A percentile compares a stretch with the other conserved stretches of the same genome.
These are phyloP conservation scores for Penicillium griseofulvum DNA, from an alignment of 2,329 filamentous ascomycete genomes.

Conservation along the genomic window DNA sequence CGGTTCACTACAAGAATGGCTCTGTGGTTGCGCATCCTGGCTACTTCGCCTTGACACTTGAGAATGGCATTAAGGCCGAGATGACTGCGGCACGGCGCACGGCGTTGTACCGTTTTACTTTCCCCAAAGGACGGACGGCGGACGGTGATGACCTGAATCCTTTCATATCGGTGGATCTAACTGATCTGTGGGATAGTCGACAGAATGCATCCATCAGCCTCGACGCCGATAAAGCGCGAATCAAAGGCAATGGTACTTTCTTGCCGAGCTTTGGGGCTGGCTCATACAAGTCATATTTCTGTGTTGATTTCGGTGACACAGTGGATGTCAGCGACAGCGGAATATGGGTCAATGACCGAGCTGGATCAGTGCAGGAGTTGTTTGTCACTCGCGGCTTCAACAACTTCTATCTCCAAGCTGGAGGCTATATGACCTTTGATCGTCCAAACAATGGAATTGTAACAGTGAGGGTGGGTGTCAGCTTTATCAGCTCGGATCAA, in stretches of 20 bases:
- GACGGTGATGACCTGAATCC: slow-evolving; percentile 44
- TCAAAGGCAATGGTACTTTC: slow-evolving; percentile 60
- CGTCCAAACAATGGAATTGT: slow-evolving; percentile 51
- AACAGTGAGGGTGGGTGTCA: slow-evolving; percentile 62
- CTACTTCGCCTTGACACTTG: slow-evolving; percentile 60
- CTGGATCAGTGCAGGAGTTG: slow-evolving; percentile 51
- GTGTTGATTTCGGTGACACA: slow-evolving; percentile 62
- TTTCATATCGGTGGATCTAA: slow-evolving; percentile 61
- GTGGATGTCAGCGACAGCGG: slow-evolving; percentile 54
- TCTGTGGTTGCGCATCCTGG: slow-evolving; percentile 59
- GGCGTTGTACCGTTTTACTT: slow-evolving; percentile 63
- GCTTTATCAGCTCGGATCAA: slow-evolving; percentile 62
- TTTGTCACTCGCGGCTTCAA: slow-evolving; percentile 57
- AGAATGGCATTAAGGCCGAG: slow-evolving; percentile 56
- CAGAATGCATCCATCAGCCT: slow-evolving; percentile 58
- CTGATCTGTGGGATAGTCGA: slow-evolving; percentile 60
- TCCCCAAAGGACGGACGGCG: slow-evolving; percentile 43
- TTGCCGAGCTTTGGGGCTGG: slow-evolving; percentile 62
- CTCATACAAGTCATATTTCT: slow-evolving; percentile 59
- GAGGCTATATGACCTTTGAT: slow-evolving; percentile 62
- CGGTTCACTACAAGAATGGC: slow-evolving; percentile 47
- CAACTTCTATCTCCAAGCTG: slow-evolving; percentile 53
- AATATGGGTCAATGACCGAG: slow-evolving; percentile 60
- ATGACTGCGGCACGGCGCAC: slow-evolving; percentile 63
- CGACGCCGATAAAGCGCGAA: slow-evolving; percentile 53